Evolutionary conservation across 2,329 filamentous ascomycete species (phyloP), one percentile per base, ranked within the genome.

Genomic region (Curvularia lunata): DNA sequence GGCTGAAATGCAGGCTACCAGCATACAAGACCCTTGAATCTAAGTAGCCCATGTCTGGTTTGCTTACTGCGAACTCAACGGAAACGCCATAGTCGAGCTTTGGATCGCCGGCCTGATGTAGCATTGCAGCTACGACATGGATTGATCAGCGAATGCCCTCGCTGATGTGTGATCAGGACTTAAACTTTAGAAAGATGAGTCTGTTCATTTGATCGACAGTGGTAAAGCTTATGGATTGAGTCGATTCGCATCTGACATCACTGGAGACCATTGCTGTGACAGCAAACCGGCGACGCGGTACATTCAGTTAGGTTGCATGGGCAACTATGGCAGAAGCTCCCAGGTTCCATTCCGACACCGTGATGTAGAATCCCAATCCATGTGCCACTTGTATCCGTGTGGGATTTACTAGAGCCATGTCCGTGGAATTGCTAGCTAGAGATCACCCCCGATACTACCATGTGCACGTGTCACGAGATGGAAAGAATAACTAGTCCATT

Each of bases 41-140:
- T 86, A 75, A 12, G 82, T 82, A 30, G 30, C 77, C 80, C 18
- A 86, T 79, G 63, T 87, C 84, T 23, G 75, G 73, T 18, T 79
- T 84, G 53, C 80, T 76, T 52, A 82, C 77, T 9, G 86, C 77
- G 65, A 87, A 87, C 10, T 84, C 84, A 51, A 87, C 81, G 1
- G 84, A 80, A 3, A 78, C 81, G 9, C 84, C 83, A 62, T 86
- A 86, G 1, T 82, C 83, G 40, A 86, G 76, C 58, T 85, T 82
- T 23, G 79, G 54, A 86, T 84, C 34, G 85, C 80, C 63, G 86
- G 9, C 13, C 41, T 27, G 30, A 12, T 21, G 5, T 30, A 46
- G 4, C 10, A 13, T 32, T n/a, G 21, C 10, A 21, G 27, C 47
- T 82, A 58, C 80, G 41, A 37, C 7, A 6, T 19, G 6, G 7